Evolutionary conservation across 176 grass and related monocot genomes (phyloP).

Genomic region (Carex littledalei): DNA sequence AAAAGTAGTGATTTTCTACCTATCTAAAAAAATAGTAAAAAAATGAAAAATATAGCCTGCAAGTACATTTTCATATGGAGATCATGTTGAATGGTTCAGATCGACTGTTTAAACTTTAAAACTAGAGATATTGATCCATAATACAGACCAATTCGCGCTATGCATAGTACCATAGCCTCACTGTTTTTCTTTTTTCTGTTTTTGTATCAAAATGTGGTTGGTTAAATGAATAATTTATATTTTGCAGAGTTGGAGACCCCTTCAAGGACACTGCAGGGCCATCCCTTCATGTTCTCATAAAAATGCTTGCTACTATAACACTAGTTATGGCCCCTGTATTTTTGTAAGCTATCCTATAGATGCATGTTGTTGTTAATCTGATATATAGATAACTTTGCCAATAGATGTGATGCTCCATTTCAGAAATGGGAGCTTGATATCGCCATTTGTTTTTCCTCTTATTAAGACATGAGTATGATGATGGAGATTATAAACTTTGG

Average conservation of each 20-base stretch:
- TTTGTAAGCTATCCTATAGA: conserved; percentile 43
- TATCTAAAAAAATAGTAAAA: too few species aligned
- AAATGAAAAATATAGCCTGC: too few species aligned
- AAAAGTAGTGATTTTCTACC: too few species aligned
- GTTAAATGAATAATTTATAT: background rate
- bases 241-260: conserved; percentile 88
- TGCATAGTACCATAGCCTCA: conserved; percentile 33
- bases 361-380: conserved; percentile 11
- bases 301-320: conserved; percentile 98
- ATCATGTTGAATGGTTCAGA: too few species aligned
- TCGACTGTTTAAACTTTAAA: too few species aligned
- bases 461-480: conserved; percentile 7
- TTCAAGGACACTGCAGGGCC: conserved; percentile 96
- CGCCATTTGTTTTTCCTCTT: conserved; percentile 18
- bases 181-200: conserved; percentile 4
- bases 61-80: too few species aligned
- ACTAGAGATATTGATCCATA: too few species aligned
- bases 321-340: conserved; percentile 95
- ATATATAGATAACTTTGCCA: conserved; percentile 20
- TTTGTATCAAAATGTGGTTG: background rate
- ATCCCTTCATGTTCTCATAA: conserved; percentile 91
- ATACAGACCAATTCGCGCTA: too few species aligned
- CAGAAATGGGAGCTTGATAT: conserved; percentile 10
- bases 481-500: conserved; percentile 8
- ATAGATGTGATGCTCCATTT: conserved; percentile 20